Base-by-base conservation (phyloP, 257 asterid genomes). In the Ehretia macrophylla region DNA sequence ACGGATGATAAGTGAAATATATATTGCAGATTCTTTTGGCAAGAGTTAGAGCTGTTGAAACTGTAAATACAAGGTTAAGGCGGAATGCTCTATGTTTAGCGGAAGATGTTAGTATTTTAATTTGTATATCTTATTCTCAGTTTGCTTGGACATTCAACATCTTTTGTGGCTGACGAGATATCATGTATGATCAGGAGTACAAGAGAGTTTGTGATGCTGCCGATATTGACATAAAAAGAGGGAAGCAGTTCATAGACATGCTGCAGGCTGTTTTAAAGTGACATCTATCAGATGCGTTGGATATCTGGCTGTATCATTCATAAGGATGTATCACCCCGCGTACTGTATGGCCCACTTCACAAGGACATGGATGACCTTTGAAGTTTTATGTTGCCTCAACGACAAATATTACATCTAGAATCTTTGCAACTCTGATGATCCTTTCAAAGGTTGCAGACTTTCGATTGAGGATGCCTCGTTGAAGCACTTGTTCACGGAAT, bases 51-150 rank as follows among this genome's bases (percentile, higher is more conserved):
- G 75, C 65, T 32, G 46, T 72, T 51, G 65, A 61, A 18, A 20
- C 38, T 51, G 72, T 42, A 45, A 66, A 66, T 51, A 72, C 77
- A 48, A 72, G 77, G 27, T 72, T 66, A 40, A 50, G 77, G 69
- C 60, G 32, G 56, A 61, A 58, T 55, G 69, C 72, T 55, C 56
- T 72, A 17, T 13, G 27, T 35, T 32, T 42, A 8, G 72, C 77
- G 23, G 46, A 55, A 56, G 53, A 67, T 42, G 77, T 72, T 40
- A n/a, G 75, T 70, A 51, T 45, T 70, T 58, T 14, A 23, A 63
- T 58, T 21, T 38, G 42, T 16, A 23, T 11, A 14, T 48, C n/a
- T 56, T 38, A 20, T 22, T n/a, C 22, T 56, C 51, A 13, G 23
- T 8, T 18, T 14, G 8, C 46, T 49, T 6, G 9, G 47, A 32